Percentiles rank a stretch among this genome's conserved stretches.
These are phyloP conservation scores for Picea abies DNA, from an alignment of 83 land plant genomes.

Conservation along the genomic window DNA sequence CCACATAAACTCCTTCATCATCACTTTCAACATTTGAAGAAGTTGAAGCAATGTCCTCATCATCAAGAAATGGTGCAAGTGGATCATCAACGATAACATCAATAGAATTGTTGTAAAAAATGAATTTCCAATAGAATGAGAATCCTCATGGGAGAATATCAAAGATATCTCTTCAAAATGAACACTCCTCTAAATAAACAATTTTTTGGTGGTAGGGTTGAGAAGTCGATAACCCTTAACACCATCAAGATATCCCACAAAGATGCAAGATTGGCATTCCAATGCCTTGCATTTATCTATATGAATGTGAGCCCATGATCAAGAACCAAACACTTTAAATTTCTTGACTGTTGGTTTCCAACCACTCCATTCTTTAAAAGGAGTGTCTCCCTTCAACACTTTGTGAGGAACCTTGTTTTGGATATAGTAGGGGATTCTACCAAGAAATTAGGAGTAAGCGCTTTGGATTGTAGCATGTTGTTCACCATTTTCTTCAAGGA, in stretches of 20 bases:
- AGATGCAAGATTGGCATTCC: no score
- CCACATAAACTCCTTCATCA: no score
- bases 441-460: neutral
- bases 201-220: neutral
- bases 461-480: neutral
- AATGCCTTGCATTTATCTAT: neutral
- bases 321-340: neutral
- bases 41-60: no score
- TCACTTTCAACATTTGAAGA: no score
- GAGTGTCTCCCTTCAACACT: neutral
- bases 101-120: no score
- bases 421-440: neutral
- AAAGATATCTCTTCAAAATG: neutral
- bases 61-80: no score
- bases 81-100: no score
- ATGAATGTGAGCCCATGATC: neutral
- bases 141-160: no score
- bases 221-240: neutral
- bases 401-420: neutral
- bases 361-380: neutral
- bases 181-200: neutral
- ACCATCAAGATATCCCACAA: neutral
- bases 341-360: neutral
- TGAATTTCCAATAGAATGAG: no score
- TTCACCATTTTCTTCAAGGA: neutral